Percentiles rank a stretch among this genome's conserved stretches.
Conservation (phyloP, 495 filamentous ascomycete species). For the Aspergillus egyptiacus region DNA sequence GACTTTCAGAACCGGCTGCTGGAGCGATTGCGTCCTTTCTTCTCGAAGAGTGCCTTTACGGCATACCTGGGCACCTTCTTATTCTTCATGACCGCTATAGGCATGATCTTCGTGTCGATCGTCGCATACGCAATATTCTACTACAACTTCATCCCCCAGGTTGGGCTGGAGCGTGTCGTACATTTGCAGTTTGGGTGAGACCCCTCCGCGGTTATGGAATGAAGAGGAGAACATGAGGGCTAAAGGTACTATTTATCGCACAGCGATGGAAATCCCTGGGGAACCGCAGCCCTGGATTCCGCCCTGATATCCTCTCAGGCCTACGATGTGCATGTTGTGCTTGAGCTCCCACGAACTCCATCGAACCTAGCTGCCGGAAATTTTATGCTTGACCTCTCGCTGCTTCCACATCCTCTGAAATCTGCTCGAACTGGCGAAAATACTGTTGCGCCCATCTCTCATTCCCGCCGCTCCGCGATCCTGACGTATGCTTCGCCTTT, state of each 20-base stretch:
- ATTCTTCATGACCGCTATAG: slow-evolving; percentile 49
- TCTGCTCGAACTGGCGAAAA: slow-evolving; percentile 20
- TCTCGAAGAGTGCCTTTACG: slow-evolving; percentile 61
- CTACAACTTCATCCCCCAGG: slow-evolving; percentile 70
- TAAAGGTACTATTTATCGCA: slow-evolving; percentile 6
- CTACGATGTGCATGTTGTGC: slow-evolving; percentile 64
- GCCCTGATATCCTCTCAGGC: slow-evolving; percentile 40
- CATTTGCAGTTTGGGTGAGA: slow-evolving; percentile 78
- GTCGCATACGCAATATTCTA: slow-evolving; percentile 75
- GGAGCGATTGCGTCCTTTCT: slow-evolving; percentile 39
- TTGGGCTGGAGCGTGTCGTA: slow-evolving; percentile 57
- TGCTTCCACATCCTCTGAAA: slow-evolving; percentile 42
- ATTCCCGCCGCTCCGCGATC: slow-evolving; percentile 56
- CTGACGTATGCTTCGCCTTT: slow-evolving; percentile 60
- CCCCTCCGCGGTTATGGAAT: background rate
- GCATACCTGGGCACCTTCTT: slow-evolving; percentile 68
- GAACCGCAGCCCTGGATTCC: slow-evolving; percentile 33
- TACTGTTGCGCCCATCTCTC: slow-evolving; percentile 29
- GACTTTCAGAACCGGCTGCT: slow-evolving; percentile 29
- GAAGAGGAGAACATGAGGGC: background rate
- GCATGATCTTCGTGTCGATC: slow-evolving; percentile 57
- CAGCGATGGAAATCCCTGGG: slow-evolving; percentile 41
- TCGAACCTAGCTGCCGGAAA: slow-evolving; percentile 60
- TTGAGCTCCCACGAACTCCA: slow-evolving; percentile 63
- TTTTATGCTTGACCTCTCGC: slow-evolving; percentile 85